phyloP scores from a whole-genome alignment of 106 monocot genomes.

The Dendrobium catenatum region DNA sequence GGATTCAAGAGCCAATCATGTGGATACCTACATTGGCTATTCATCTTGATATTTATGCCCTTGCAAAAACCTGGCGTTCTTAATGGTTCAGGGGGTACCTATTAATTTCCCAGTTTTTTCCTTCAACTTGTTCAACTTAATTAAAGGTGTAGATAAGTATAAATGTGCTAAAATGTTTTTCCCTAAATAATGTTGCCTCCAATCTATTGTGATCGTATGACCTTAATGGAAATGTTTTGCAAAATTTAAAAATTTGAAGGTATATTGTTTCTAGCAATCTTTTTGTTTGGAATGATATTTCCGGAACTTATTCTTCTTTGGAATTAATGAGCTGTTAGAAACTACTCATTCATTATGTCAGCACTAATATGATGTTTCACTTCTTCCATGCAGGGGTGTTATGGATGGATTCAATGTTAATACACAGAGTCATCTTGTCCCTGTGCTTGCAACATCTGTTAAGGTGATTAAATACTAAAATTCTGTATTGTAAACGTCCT shows the following conservation, averaged over 20 bases:
- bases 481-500: not conserved
- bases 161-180: too few species aligned
- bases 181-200: slow-evolving; percentile 13
- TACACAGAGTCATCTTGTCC: slow-evolving; percentile 79
- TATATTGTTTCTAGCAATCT: not conserved
- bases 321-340: not conserved
- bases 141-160: too few species aligned
- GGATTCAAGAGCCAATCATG: slow-evolving; percentile 79
- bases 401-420: slow-evolving; percentile 85
- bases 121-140: too few species aligned
- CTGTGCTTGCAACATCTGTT: slow-evolving; percentile 82
- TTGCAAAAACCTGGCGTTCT: too few species aligned
- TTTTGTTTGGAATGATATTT: not conserved
- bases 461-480: slow-evolving; percentile 49
- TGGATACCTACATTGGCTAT: slow-evolving; percentile 95
- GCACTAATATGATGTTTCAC: not conserved
- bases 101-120: too few species aligned
- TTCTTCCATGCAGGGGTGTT: slow-evolving; percentile 45
- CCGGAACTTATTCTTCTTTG: not conserved
- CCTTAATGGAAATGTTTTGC: not conserved
- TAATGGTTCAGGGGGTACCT: too few species aligned
- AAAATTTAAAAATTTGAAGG: not conserved
- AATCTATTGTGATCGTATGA: not conserved
- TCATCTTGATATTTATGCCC: slow-evolving; percentile 19
- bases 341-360: not conserved